phyloP scores from a whole-genome alignment of 2,329 filamentous ascomycete species.

The Zarea fungicola region DNA sequence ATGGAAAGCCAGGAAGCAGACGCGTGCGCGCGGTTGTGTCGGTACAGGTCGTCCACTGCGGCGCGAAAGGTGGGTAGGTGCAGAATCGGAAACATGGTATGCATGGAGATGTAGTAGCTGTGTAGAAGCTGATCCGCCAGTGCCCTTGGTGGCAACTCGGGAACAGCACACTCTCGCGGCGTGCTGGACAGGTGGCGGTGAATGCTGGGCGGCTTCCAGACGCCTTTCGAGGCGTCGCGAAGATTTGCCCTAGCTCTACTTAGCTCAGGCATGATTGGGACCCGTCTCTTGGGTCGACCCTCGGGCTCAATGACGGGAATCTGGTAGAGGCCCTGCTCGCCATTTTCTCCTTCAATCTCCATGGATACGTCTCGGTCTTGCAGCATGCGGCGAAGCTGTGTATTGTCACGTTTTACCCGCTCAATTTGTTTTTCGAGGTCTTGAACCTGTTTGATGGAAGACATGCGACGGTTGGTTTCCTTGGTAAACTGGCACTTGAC shows the following conservation, averaged over 20 bases:
- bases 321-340: constrained; percentile 46
- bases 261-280: constrained; percentile 61
- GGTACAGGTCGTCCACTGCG: constrained; percentile 73
- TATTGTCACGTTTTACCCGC: constrained; percentile 73
- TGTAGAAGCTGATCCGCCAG: constrained; percentile 67
- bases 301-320: constrained; percentile 62
- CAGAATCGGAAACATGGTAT: constrained; percentile 76
- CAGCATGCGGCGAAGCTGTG: constrained; percentile 62
- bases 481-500: constrained; percentile 99
- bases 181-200: constrained; percentile 51
- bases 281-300: constrained; percentile 57
- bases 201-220: constrained; percentile 72
- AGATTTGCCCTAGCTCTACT: constrained; percentile 68
- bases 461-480: constrained; percentile 97
- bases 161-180: constrained; percentile 48
- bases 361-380: constrained; percentile 44
- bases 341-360: constrained; percentile 43
- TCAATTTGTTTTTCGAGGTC: constrained; percentile 91
- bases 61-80: constrained; percentile 82
- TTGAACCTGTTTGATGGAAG: constrained; percentile 97
- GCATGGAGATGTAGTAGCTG: constrained; percentile 70
- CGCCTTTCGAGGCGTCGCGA: constrained; percentile 66
- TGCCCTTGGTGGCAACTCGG: constrained; percentile 64
- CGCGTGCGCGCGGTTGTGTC: constrained; percentile 53
- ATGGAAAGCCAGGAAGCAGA: constrained; percentile 70